These are phyloP conservation scores for Reutealis trisperma DNA, from an alignment of 345 rosid species.

Conservation along the genomic window DNA sequence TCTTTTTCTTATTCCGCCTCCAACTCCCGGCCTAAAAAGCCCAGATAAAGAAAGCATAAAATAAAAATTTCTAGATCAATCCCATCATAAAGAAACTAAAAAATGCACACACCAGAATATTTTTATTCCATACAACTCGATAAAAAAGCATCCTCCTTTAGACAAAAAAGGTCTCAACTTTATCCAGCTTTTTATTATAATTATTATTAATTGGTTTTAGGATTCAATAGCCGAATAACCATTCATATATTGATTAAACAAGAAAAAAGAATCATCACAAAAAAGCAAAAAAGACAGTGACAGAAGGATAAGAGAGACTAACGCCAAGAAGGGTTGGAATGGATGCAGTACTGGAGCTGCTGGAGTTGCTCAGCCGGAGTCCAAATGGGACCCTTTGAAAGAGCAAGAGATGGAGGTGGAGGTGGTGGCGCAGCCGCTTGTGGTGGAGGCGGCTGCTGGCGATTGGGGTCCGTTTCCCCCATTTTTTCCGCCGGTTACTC, in stretches of 20 bases:
- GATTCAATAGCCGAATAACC: constrained; percentile 17
- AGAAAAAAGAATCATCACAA: neutral
- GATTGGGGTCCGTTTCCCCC: constrained; percentile 28
- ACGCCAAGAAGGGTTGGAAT: constrained; percentile 98
- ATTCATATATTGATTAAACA: neutral
- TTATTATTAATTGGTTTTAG: neutral
- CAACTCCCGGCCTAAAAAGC: too few species aligned
- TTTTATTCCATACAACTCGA: neutral
- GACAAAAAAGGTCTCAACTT: neutral
- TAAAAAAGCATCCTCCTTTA: constrained; percentile 1
- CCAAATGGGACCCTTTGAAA: constrained; percentile 63
- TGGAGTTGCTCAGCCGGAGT: constrained; percentile 86
- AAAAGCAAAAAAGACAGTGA: constrained; percentile 6
- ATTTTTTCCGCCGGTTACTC: neutral
- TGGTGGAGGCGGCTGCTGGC: constrained; percentile 43
- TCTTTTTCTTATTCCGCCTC: too few species aligned
- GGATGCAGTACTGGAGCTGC: constrained; percentile 95
- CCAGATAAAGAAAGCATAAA: neutral
- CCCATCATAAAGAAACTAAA: constrained; percentile 1
- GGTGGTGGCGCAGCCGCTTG: constrained; percentile 36
- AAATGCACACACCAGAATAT: constrained; percentile 18
- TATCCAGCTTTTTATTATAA: neutral
- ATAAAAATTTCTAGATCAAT: neutral
- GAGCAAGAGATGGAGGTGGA: constrained; percentile 48
- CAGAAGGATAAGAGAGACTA: constrained; percentile 41